Evolutionary conservation across 129 eudicot genomes (phyloP), one percentile per base, ranked within the genome.

Genomic region (Erigeron canadensis): DNA sequence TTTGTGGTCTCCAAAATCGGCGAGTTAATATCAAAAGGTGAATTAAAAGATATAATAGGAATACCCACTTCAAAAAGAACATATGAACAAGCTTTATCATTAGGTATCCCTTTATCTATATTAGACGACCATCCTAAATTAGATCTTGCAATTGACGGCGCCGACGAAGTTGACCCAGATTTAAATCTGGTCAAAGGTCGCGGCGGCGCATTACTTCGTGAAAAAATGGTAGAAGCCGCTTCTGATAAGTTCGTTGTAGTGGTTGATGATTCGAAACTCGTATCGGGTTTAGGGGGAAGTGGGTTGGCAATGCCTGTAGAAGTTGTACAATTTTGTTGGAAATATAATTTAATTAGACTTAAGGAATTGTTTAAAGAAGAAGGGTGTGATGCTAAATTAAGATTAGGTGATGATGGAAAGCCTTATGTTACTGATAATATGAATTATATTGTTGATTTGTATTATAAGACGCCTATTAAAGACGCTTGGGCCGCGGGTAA

Each of bases 261-360:
- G 4, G 95, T 87, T 0, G 96, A 93, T 60, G 92, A 93, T 48
- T 87, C 98, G 12, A 94, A 94, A 22, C 71, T 94, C 28, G 98
- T 94, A 7, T 15, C 69, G 0, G 96, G 96, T 0, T 76, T 94
- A 1, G 98, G 98, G 12, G 98, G 98, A 2, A 89, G 96, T 46
- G 95, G 95, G 3, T 75, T 94, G 42, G 98, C 98, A 13, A 94
- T 94, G 98, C 98, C 98, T 10, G 98, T 94, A n/a, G 98, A 94
- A 41, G 98, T 94, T 5, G 98, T 94, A 22, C 96, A 89, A 61
- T 94, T 94, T 75, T 94, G 98, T 67, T 94, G 98, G 98, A 87
- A 94, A 69, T 89, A 89, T 69, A 89, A 89, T 82, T 61, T 87
- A 75, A 81, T 83, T 7, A 77, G 98, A 43, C 74, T 89, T 39